Evolutionary conservation across 805 yeast genomes (phyloP), one percentile per base, ranked within the genome.

Genomic region (Priceomyces medius): DNA sequence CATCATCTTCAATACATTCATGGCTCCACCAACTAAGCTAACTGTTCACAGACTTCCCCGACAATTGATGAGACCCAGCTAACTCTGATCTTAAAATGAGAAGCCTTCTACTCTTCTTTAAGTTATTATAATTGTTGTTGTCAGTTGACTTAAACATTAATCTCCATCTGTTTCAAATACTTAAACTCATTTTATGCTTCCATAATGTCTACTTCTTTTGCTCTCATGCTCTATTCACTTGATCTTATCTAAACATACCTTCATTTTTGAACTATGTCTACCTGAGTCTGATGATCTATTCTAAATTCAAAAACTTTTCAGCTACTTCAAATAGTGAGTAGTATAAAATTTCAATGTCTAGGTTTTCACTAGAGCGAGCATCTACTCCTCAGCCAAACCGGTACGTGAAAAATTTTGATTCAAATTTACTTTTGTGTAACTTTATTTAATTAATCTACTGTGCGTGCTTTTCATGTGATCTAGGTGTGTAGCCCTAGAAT

Each of bases 211-310:
- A n/a, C n/a, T n/a, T n/a, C n/a, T n/a, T n/a, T n/a, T n/a, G n/a
- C n/a, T n/a, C n/a, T n/a, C n/a, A n/a, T 23, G 26, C 10, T 23
- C 7, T 23, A 23, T 29, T 29, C n/a, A 13, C 13, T 29, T 29
- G 8, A 29, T 29, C 17, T n/a, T 9, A 13, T 29, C 19, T 12
- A 18, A 46, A 67, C 73, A 67, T 67, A 67, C 73, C 72, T 68
- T 68, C 74, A 68, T 68, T 57, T 31, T 63, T 68, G 70, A 56
- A 55, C 59, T 56, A 57, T n/a, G 57, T 60, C 54, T 60, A 60
- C 63, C 59, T 53, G 43, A 50, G 56, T 55, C 60, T n/a, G 48
- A 34, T 36, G 40, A 43, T 38, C 41, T 38, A 37, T 38, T 28
- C 32, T 27, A 29, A 24, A 37, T 34, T 46, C 51, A 40, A 45